Percentiles rank a stretch among this genome's conserved stretches.
These are phyloP conservation scores for Diaporthe aspalathi DNA, from an alignment of 2,329 filamentous ascomycete species.

Conservation along the genomic window DNA sequence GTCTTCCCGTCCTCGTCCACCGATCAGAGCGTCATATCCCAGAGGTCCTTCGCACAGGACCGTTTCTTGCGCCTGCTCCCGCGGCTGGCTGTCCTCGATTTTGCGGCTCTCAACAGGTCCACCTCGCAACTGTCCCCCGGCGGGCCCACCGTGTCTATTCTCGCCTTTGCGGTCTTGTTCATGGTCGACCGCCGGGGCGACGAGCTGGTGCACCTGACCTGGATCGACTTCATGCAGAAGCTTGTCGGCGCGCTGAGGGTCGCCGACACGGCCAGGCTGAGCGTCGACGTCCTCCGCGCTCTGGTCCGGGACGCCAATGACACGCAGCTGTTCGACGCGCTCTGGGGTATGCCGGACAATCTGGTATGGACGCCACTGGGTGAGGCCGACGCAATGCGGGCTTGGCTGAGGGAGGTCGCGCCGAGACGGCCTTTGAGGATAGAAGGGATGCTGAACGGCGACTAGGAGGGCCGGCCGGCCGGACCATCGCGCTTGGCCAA, in stretches of 20 bases:
- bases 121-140: conserved; percentile 45
- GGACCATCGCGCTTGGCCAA: neutral
- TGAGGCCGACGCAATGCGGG: conserved; percentile 60
- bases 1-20: conserved; percentile 35
- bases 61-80: conserved; percentile 64
- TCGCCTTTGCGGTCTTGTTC: conserved; percentile 62
- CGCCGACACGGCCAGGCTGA: conserved; percentile 46
- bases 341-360: conserved; percentile 56
- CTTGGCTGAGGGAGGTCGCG: conserved; percentile 58
- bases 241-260: conserved; percentile 61
- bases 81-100: conserved; percentile 60
- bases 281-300: conserved; percentile 51
- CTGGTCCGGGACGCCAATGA: conserved; percentile 59
- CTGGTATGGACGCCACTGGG: conserved; percentile 59
- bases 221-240: conserved; percentile 66
- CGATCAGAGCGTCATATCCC: conserved; percentile 48
- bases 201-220: conserved; percentile 60
- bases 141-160: conserved; percentile 47
- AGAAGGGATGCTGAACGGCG: conserved; percentile 25
- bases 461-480: conserved; percentile 1
- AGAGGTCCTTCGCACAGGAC: conserved; percentile 63
- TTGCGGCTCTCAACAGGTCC: conserved; percentile 53
- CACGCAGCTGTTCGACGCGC: conserved; percentile 50
- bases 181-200: conserved; percentile 63
- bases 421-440: conserved; percentile 44